Evolutionary conservation across 345 rosid species (phyloP).

Genomic region (Dovyalis caffra): DNA sequence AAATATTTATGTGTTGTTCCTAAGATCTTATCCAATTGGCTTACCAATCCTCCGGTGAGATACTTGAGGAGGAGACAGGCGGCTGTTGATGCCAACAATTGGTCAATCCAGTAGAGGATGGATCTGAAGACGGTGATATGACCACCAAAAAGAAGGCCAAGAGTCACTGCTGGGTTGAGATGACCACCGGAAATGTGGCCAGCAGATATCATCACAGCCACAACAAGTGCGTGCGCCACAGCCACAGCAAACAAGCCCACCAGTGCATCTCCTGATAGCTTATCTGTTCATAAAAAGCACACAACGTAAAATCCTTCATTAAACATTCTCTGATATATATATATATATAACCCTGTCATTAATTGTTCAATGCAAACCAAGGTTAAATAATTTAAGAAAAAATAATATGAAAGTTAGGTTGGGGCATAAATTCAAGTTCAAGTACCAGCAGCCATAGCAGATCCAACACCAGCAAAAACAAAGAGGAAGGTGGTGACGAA

Average conservation of each 20-base stretch:
- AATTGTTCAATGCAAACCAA: background rate
- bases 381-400: too few species aligned
- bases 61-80: slow-evolving; percentile 81
- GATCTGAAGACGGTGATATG: slow-evolving; percentile 72
- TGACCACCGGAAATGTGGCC: slow-evolving; percentile 95
- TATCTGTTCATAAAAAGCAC: slow-evolving; percentile 33
- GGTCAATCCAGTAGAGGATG: slow-evolving; percentile 69
- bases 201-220: slow-evolving; percentile 79
- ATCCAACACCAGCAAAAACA: slow-evolving; percentile 79
- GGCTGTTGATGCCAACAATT: slow-evolving; percentile 66
- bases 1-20: background rate
- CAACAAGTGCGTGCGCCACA: slow-evolving; percentile 79
- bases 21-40: background rate
- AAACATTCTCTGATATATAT: too few species aligned
- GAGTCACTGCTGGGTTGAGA: slow-evolving; percentile 88
- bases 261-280: slow-evolving; percentile 42
- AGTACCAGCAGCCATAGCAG: slow-evolving; percentile 74
- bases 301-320: too few species aligned
- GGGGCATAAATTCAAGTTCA: background rate
- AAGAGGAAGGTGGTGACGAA: slow-evolving; percentile 84
- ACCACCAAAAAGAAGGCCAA: slow-evolving; percentile 78
- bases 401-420: background rate
- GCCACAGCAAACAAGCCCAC: slow-evolving; percentile 71
- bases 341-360: background rate
- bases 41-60: slow-evolving; percentile 87